Percentiles rank a stretch among this genome's conserved stretches.
Evolutionary conservation across 768 basidiomycete species (phyloP).

Genomic region (Naematelia encephala): DNA sequence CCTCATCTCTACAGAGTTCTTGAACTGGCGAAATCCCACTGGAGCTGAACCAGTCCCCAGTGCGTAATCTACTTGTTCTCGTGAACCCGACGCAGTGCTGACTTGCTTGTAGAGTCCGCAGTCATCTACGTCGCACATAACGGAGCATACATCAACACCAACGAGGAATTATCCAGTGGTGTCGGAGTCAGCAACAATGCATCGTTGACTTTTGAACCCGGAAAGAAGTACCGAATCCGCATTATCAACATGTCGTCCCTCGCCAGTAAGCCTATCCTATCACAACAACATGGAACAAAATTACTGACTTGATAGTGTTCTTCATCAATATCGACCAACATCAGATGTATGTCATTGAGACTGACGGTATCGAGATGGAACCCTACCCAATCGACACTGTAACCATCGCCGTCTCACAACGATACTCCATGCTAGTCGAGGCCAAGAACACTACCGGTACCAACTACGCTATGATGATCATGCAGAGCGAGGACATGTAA

Average conservation of each 20-base stretch:
- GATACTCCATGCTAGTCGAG: slow-evolving; percentile 87
- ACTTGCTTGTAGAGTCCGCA: slow-evolving; percentile 60
- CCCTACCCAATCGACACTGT: slow-evolving; percentile 69
- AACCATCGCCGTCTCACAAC: slow-evolving; percentile 77
- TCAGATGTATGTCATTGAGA: slow-evolving; percentile 53
- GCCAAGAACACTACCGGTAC: slow-evolving; percentile 77
- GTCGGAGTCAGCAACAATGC: slow-evolving; percentile 76
- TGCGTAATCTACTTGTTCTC: slow-evolving; percentile 41
- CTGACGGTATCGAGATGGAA: slow-evolving; percentile 61
- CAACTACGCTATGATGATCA: slow-evolving; percentile 70
- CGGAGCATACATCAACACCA: slow-evolving; percentile 64
- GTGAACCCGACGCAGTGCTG: not conserved
- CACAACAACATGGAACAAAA: too few relatives aligned
- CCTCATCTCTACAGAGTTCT: slow-evolving; percentile 62
- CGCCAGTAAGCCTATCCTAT: slow-evolving; percentile 43
- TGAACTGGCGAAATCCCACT: slow-evolving; percentile 66
- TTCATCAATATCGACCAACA: slow-evolving; percentile 52
- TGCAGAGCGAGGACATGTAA: slow-evolving; percentile 70
- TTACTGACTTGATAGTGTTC: slow-evolving; percentile 42
- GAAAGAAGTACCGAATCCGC: slow-evolving; percentile 85
- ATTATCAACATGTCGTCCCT: slow-evolving; percentile 72
- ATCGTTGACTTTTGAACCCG: slow-evolving; percentile 74
- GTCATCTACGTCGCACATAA: slow-evolving; percentile 81
- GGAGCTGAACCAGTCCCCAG: slow-evolving; percentile 89
- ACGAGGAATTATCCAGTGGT: slow-evolving; percentile 54